phyloP scores from a whole-genome alignment of 805 yeast genomes.

The Peterozyma toletana region DNA sequence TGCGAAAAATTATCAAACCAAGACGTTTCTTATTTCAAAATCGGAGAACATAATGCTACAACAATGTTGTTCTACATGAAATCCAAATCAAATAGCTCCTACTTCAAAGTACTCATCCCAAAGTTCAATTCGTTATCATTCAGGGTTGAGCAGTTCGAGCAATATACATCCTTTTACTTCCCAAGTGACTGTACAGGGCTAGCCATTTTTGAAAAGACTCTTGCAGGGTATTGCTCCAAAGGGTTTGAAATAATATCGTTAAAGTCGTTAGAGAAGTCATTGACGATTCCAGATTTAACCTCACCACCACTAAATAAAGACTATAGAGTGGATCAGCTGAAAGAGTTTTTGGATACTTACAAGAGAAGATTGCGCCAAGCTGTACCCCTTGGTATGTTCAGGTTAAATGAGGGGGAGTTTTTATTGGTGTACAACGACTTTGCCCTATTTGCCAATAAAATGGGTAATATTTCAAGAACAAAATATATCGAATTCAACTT shows the following conservation, averaged over 20 bases:
- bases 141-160: conserved; percentile 33
- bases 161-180: conserved; percentile 38
- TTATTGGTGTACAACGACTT: conserved; percentile 64
- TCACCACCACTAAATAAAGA: conserved; percentile 36
- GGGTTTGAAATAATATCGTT: conserved; percentile 63
- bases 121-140: conserved; percentile 18
- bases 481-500: conserved; percentile 35
- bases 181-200: conserved; percentile 54
- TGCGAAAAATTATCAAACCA: conserved; percentile 44
- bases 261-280: conserved; percentile 22
- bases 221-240: conserved; percentile 58
- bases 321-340: neutral
- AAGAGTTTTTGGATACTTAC: conserved; percentile 28
- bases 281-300: conserved; percentile 46
- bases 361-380: conserved; percentile 28
- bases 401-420: conserved; percentile 47
- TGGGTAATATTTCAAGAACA: conserved; percentile 26
- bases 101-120: conserved; percentile 53
- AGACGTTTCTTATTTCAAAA: conserved; percentile 52
- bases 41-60: conserved; percentile 63
- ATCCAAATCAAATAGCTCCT: conserved; percentile 37
- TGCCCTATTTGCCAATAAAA: conserved; percentile 54
- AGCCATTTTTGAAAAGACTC: conserved; percentile 56
- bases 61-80: conserved; percentile 51
- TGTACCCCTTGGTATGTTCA: conserved; percentile 58